Evolutionary conservation across 768 basidiomycete species (phyloP).

Genomic region (Phaeotremella fagi): DNA sequence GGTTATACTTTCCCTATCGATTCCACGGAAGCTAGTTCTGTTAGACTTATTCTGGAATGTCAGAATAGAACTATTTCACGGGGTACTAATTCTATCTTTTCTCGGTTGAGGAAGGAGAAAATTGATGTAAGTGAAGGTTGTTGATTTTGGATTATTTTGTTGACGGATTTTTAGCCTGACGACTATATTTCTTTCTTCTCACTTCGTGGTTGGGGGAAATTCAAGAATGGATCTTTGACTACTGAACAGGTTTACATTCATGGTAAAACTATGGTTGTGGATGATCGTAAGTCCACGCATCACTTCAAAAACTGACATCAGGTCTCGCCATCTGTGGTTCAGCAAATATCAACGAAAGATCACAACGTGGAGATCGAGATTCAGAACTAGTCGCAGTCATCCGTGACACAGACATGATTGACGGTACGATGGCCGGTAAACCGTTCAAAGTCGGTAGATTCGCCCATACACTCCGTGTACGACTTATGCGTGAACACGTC

Average conservation of each 20-base stretch:
- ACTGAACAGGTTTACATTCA: constrained; percentile 96
- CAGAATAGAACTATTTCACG: constrained; percentile 84
- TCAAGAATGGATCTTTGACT: constrained; percentile 73
- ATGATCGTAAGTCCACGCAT: constrained; percentile 60
- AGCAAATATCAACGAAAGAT: constrained; percentile 96
- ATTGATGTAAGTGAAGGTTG: constrained; percentile 64
- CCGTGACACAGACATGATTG: constrained; percentile 94
- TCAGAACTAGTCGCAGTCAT: constrained; percentile 91
- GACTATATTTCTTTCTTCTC: constrained; percentile 89
- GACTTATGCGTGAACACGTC: constrained; percentile 94
- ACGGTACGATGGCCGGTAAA: constrained; percentile 86
- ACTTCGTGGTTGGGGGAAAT: constrained; percentile 86
- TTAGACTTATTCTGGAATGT: constrained; percentile 91
- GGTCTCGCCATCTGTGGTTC: constrained; percentile 52
- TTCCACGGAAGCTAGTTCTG: constrained; percentile 83
- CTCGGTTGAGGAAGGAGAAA: constrained; percentile 72
- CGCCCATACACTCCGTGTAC: constrained; percentile 85
- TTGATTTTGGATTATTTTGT: neutral
- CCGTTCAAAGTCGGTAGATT: constrained; percentile 96
- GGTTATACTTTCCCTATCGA: constrained; percentile 93
- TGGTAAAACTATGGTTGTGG: constrained; percentile 77
- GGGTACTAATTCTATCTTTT: constrained; percentile 88
- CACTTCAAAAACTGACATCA: constrained; percentile 3
- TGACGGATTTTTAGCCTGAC: constrained; percentile 67
- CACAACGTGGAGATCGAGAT: constrained; percentile 90